Conservation (phyloP, 352 stramenopile species). For the Achlya hypogyna region DNA sequence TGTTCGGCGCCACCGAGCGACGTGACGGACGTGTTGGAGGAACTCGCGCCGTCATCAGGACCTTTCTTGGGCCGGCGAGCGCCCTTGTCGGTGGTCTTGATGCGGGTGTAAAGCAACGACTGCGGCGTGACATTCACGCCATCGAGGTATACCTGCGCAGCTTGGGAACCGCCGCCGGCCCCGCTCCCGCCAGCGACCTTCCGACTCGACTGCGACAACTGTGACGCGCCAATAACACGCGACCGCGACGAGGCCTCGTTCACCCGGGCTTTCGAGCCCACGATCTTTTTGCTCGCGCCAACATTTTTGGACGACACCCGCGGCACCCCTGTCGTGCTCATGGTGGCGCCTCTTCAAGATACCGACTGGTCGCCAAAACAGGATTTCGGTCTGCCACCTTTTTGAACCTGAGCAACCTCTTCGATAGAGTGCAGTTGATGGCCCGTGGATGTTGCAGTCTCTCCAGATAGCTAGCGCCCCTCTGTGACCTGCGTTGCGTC, state of each 20-base stretch:
- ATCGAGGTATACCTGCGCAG: constrained; percentile 52
- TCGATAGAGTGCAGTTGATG: too few species aligned
- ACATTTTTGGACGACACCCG: constrained; percentile 12
- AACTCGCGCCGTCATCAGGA: constrained; percentile 41
- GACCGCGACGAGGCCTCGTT: constrained; percentile 35
- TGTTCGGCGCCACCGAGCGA: not conserved
- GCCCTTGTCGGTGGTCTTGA: constrained; percentile 41
- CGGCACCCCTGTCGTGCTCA: not conserved
- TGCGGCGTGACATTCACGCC: constrained; percentile 65
- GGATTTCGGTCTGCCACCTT: too few species aligned
- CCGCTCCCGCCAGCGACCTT: constrained; percentile 39
- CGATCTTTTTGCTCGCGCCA: constrained; percentile 15
- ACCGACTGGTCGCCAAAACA: not conserved
- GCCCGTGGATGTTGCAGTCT: too few species aligned
- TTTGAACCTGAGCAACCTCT: too few species aligned
- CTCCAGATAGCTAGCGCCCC: too few species aligned
- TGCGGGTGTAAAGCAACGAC: constrained; percentile 60
- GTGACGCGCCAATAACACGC: constrained; percentile 44
- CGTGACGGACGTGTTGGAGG: constrained; percentile 41
- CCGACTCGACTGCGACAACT: constrained; percentile 59
- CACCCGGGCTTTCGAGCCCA: not conserved
- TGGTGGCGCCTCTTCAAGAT: not conserved
- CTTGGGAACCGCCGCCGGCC: constrained; percentile 26
- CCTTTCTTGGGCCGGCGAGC: constrained; percentile 34
- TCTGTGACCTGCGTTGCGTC: too few species aligned